phyloP scores from a whole-genome alignment of 1,284 basidiomycete genomes.

The Polyporus tsugae region DNA sequence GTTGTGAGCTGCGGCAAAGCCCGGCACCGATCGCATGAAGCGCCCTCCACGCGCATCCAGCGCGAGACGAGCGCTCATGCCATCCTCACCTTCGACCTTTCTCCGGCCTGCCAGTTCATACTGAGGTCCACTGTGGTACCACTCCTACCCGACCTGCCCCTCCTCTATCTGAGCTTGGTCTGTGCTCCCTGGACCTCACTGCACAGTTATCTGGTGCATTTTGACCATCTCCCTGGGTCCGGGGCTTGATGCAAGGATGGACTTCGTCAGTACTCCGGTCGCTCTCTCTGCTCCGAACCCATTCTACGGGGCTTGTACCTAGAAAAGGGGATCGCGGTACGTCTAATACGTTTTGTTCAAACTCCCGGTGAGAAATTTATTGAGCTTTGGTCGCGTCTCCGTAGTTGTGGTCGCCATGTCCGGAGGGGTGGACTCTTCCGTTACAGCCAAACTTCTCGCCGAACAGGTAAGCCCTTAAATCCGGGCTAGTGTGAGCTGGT shows the following conservation, averaged over 20 bases:
- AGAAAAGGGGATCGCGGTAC: conserved; percentile 39
- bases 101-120: conserved; percentile 3
- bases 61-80: conserved; percentile 16
- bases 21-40: no score
- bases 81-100: conserved; percentile 1
- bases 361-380: neutral
- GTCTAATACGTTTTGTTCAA: conserved; percentile 1
- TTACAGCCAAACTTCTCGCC: conserved; percentile 79
- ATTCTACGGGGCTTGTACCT: conserved; percentile 32
- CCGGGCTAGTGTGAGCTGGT: neutral
- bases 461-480: conserved; percentile 56
- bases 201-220: neutral
- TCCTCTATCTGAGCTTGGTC: neutral
- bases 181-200: neutral
- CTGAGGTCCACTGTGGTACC: neutral
- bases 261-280: conserved; percentile 32
- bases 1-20: neutral
- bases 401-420: conserved; percentile 93
- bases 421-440: conserved; percentile 95
- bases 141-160: neutral
- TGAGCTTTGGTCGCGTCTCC: neutral
- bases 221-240: neutral
- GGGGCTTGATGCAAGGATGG: conserved; percentile 37
- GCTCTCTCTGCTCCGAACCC: conserved; percentile 32
- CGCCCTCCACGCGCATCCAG: no score